Conservation (phyloP, 495 filamentous ascomycete species). For the Tuber magnatum region DNA sequence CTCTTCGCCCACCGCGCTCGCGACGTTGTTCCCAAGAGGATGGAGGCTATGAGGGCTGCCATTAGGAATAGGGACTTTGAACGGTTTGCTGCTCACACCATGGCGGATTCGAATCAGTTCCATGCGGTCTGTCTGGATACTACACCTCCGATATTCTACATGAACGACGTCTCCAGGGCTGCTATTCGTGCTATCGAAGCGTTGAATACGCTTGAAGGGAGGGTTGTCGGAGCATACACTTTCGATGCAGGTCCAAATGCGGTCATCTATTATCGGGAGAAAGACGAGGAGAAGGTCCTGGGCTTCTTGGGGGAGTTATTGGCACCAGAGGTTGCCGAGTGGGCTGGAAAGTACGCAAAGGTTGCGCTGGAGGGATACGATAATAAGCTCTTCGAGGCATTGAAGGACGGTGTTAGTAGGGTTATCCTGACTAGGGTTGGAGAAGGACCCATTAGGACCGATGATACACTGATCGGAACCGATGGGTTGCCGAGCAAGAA, state of each 20-base stretch:
- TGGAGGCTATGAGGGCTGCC: conserved; percentile 79
- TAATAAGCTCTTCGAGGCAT: conserved; percentile 48
- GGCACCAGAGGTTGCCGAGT: conserved; percentile 53
- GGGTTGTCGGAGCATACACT: conserved; percentile 80
- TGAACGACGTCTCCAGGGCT: conserved; percentile 84
- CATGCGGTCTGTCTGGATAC: conserved; percentile 93
- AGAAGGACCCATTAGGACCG: conserved; percentile 71
- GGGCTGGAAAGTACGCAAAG: conserved; percentile 51
- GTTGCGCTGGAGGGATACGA: conserved; percentile 52
- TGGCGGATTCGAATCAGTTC: conserved; percentile 94
- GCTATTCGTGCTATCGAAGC: conserved; percentile 80
- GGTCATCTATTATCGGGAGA: conserved; percentile 85
- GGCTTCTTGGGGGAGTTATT: conserved; percentile 57
- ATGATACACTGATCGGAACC: conserved; percentile 68
- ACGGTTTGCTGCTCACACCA: conserved; percentile 80
- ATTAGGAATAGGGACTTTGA: conserved; percentile 71
- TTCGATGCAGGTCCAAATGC: conserved; percentile 97
- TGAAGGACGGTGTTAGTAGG: conserved; percentile 73
- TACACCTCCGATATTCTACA: conserved; percentile 92
- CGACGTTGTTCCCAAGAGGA: conserved; percentile 70
- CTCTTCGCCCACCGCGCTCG: conserved; percentile 68
- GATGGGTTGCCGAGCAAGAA: conserved; percentile 52
- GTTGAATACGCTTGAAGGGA: conserved; percentile 68
- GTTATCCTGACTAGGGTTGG: conserved; percentile 89
- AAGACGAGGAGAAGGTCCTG: conserved; percentile 62